Evolutionary conservation across 208 protist genomes (phyloP).

Genomic region (Borovskyia barvae): DNA sequence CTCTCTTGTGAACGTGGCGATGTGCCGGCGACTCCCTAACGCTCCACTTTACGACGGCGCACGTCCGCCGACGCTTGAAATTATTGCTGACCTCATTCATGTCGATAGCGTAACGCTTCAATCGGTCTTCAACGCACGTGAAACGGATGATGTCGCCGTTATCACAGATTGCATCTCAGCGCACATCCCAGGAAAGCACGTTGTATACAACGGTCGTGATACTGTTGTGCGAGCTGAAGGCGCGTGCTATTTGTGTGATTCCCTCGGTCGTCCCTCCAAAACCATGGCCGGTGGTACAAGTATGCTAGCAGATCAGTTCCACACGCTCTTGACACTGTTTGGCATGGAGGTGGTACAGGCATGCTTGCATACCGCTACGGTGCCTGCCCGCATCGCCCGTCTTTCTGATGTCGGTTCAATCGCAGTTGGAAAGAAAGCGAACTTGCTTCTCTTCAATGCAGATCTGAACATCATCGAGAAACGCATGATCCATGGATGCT

Average conservation of each 20-base stretch:
- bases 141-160: conserved; percentile 46
- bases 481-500: conserved; percentile 52
- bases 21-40: conserved; percentile 56
- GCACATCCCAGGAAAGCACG: conserved; percentile 45
- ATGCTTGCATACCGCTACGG: conserved; percentile 52
- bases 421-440: conserved; percentile 43
- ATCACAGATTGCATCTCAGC: conserved; percentile 75
- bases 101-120: conserved; percentile 56
- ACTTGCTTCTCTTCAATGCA: conserved; percentile 58
- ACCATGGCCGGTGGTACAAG: conserved; percentile 64
- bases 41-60: conserved; percentile 49
- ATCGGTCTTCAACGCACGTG: conserved; percentile 38
- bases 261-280: conserved; percentile 34
- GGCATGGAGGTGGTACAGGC: conserved; percentile 48
- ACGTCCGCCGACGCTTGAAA: conserved; percentile 55
- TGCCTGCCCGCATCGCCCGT: conserved; percentile 56
- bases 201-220: conserved; percentile 61
- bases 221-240: conserved; percentile 55
- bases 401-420: conserved; percentile 48
- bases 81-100: conserved; percentile 68
- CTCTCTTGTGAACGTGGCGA: conserved; percentile 53
- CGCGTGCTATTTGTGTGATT: conserved; percentile 60
- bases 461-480: conserved; percentile 52
- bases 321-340: conserved; percentile 60
- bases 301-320: conserved; percentile 61